Evolutionary conservation across 441 rosid species (phyloP), one percentile per base, ranked within the genome.

Genomic region (Rhodomyrtus psidioides): DNA sequence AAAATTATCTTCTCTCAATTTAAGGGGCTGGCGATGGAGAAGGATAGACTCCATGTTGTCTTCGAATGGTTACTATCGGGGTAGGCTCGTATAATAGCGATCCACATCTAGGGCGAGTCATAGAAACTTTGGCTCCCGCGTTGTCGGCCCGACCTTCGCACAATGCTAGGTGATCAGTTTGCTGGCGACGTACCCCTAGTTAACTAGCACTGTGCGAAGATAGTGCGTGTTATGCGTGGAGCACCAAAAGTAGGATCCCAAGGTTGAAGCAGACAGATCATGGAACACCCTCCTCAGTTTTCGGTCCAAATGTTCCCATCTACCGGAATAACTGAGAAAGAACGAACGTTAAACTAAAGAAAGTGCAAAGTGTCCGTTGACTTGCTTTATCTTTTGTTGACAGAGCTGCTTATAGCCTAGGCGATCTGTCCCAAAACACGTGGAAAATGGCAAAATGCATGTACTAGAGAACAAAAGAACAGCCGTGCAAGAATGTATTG

Each of bases 11-110:
- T 46, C 2, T 46, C 51, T 9, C 0, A 46, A 46, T 9, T 10
- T 46, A 46, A 2, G 51, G 2, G 12, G 46, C 6, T 2, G 46
- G 1, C 3, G 3, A 2, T 46, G 12, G 2, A 2, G 0, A 46
- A 46, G 3, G 3, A 9, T 46, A 46, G 51, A 46, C 10, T 46
- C 3, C 3, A 46, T 46, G 12, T 9, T 12, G 3, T 8, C 12
- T 46, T 46, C 12, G 3, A 1, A 46, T 46, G 51, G 12, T 3
- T 46, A 46, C 12, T 9, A 9, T 8, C 49, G 2, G 8, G 8
- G 1, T 8, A 46, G 2, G 12, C 51, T 49, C 51, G 51, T 10
- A 10, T 49, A 49, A 10, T 10, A 49, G 51, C 4, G 4, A 49
- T 1, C 13, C 12, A 2, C 51, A 0, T 4, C 2, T 49, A 49